Conservation (phyloP, 495 filamentous ascomycete species). For the Neurospora sp. region DNA sequence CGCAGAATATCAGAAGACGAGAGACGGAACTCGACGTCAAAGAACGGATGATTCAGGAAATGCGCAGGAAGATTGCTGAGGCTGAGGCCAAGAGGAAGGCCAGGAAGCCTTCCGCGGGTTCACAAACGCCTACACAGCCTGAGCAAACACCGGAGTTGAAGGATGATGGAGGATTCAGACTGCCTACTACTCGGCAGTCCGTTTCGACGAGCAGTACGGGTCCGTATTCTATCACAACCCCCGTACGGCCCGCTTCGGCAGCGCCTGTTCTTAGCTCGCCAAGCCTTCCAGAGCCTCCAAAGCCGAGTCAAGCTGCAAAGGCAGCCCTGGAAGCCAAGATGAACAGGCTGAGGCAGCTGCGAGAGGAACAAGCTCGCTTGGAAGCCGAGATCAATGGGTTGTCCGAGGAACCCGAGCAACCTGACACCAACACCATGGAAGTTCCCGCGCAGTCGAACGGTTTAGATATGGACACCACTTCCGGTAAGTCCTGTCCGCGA, state of each 20-base stretch:
- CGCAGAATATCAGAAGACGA: conserved; percentile 6
- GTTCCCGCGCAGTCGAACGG: conserved; percentile 5
- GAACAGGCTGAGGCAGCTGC: conserved; percentile 42
- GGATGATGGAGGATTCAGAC: conserved; percentile 9
- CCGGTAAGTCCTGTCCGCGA: conserved; percentile 2
- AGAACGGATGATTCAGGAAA: conserved; percentile 59
- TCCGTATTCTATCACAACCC: background rate
- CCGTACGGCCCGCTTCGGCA: background rate
- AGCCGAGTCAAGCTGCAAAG: conserved; percentile 16
- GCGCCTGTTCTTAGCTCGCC: conserved; percentile 3
- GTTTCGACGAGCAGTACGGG: conserved; percentile 5
- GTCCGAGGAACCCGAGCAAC: conserved; percentile 44
- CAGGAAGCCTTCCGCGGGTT: conserved; percentile 16
- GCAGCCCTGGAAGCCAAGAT: conserved; percentile 37
- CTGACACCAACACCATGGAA: conserved; percentile 36
- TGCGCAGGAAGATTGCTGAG: conserved; percentile 69
- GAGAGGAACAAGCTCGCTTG: conserved; percentile 48
- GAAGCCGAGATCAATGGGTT: conserved; percentile 44
- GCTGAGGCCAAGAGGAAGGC: conserved; percentile 54
- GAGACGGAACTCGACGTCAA: conserved; percentile 53
- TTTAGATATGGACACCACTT: background rate
- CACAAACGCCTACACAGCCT: conserved; percentile 12
- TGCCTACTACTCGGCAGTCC: background rate
- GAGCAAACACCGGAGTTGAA: conserved; percentile 29
- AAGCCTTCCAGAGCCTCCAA: conserved; percentile 8